Evolutionary conservation across 2,329 filamentous ascomycete genomes (phyloP), one percentile per base, ranked within the genome.

Genomic region (Diaporthe vaccinii): DNA sequence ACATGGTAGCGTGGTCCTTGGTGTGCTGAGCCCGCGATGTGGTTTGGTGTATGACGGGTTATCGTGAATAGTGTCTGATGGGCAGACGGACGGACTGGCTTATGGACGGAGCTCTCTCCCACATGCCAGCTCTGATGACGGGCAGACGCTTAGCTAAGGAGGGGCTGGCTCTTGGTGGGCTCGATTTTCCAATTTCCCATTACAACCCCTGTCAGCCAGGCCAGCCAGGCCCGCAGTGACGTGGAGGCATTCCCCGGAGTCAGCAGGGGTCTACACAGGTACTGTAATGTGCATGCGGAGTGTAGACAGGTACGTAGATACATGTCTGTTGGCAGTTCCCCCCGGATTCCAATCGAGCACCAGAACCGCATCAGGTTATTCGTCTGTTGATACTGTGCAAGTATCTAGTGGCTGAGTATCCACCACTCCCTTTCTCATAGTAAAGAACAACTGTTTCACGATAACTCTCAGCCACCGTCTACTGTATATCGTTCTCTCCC

Each of bases 1-100:
- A 87, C 89, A 90, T 90, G 69, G 70, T 78, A 14, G 44, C 12
- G 44, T 15, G 14, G 71, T 34, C n/a, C 36, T 69, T 73, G 61
- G 31, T 65, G 55, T 51, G 70, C 44, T 76, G 61, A 25, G 36
- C 20, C 65, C n/a, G 46, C 36, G 41, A n/a, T 55, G 34, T 25
- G 44, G 1, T 25, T 6, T 61, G 7, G 15, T 41, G 59, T 51
- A 55, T 51, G 31, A 62, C 55, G 67, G 15, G 12, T 8, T 44
- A 34, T 17, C 12, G 34, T 20, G 62, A 10, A 55, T 34, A 8
- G 25, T 34, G n/a, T 34, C 4, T 20, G 9, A 7, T 41, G n/a
- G 51, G 51, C 10, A 12, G 17, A 17, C 22, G 39, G 20, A 68
- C 2, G 55, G 22, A 31, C 36, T 39, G 36, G 36, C 10, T 39